Base-by-base conservation (phyloP, 305 asterid species). In the Solanum hybrid region DNA sequence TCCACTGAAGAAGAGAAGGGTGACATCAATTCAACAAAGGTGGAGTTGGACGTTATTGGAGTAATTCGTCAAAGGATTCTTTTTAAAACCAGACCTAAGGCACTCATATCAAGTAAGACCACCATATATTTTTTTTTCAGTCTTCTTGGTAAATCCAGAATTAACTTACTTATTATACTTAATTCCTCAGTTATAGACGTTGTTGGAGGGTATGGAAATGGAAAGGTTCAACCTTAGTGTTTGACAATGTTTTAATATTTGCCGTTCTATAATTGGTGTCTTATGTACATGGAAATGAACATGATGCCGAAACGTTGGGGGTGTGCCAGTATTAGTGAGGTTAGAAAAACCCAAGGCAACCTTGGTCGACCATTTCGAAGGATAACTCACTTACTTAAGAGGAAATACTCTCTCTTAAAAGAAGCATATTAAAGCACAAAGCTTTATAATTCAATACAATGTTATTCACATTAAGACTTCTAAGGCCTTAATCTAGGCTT, bases 21-120 rank as follows among this genome's bases (percentile, higher is more conserved):
- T 24, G 93, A 26, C 14, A 46, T 64, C 1, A 91, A 89, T 69
- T 92, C 94, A 29, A 57, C 93, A 29, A 92, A 81, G 86, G 95
- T 93, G 90, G 98, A 96, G 86, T 39, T 96, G 90, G 94, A 95
- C 74, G 98, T 95, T 26, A 91, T 96, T 88, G 98, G 99, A 64
- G 90, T 97, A 42, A 95, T 97, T 92, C 96, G 97, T 37, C 97
- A 96, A 64, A 93, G 92, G 92, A 94, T 97, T 87, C 87, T 97
- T 87, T 97, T 96, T 95, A 97, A 97, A 92, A 95, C 97, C 90
- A 96, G 99, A 93, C 99, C 99, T 18, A 97, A 91, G 93, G 99
- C 99, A 31, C 96, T 96, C 39, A 97, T 97, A 90, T 93, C 99
- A 31, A 93, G 99, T 96, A 90, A 91, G 92, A 26, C 86, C 86